Percentiles rank a stretch among this genome's conserved stretches.
These are phyloP conservation scores for Hibiscus mutabilis DNA, from an alignment of 345 rosid genomes.

Conservation along the genomic window DNA sequence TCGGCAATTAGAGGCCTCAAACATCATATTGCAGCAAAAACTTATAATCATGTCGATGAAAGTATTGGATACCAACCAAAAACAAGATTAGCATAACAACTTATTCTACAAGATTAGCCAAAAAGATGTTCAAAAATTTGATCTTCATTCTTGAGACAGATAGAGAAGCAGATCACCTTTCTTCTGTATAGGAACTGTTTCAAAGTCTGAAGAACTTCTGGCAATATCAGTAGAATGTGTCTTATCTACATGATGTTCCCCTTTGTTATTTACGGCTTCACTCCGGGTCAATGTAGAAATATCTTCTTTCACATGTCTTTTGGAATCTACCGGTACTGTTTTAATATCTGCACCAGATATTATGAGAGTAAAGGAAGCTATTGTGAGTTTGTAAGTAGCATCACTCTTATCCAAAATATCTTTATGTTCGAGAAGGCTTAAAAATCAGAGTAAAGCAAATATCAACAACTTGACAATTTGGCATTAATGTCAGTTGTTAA, in stretches of 20 bases:
- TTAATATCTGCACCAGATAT: slow-evolving; percentile 16
- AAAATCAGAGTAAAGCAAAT: too few species aligned
- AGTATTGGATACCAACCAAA: background rate
- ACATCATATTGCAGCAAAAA: background rate
- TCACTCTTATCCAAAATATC: background rate
- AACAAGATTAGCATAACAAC: background rate
- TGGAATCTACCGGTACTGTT: background rate
- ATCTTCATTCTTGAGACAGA: background rate
- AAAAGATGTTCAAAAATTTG: background rate
- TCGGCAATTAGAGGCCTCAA: background rate
- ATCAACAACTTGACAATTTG: too few species aligned
- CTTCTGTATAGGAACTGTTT: background rate
- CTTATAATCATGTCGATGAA: background rate
- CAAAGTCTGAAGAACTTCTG: slow-evolving; percentile 1
- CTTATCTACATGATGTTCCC: background rate
- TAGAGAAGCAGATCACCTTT: slow-evolving; percentile 8
- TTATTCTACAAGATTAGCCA: background rate
- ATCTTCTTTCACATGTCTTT: slow-evolving; percentile 15
- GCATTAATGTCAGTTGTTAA: background rate
- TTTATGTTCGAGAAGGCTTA: too few species aligned
- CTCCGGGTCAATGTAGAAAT: slow-evolving; percentile 6
- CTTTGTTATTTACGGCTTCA: slow-evolving; percentile 5
- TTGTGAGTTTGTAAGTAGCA: background rate
- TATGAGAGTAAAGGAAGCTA: background rate
- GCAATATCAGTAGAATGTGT: background rate